phyloP scores from a whole-genome alignment of 805 yeast genomes.

The Yueomyces sinensis region DNA sequence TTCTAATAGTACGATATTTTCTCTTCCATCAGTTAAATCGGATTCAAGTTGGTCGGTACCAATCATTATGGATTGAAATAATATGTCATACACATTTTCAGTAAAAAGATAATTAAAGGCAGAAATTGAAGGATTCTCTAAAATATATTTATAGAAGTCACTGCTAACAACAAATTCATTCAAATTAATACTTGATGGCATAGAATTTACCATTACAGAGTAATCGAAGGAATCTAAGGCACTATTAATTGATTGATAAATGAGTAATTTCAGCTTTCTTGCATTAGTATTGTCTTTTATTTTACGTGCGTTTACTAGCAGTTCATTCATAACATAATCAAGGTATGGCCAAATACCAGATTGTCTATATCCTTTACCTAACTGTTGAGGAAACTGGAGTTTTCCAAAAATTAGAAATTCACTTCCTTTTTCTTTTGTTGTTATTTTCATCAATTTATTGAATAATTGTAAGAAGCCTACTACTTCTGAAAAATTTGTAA shows the following conservation, averaged over 20 bases:
- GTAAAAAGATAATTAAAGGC: constrained; percentile 49
- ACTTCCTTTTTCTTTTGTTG: constrained; percentile 17
- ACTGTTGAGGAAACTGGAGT: constrained; percentile 44
- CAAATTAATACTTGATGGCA: constrained; percentile 37
- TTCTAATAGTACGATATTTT: constrained; percentile 21
- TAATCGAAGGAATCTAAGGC: constrained; percentile 40
- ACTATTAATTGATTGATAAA: constrained; percentile 38
- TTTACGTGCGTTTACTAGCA: constrained; percentile 40
- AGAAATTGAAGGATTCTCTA: constrained; percentile 58
- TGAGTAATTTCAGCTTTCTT: constrained; percentile 36
- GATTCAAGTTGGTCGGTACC: constrained; percentile 43
- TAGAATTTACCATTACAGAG: constrained; percentile 36
- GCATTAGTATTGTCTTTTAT: constrained; percentile 22
- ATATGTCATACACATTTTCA: constrained; percentile 38
- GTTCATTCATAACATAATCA: constrained; percentile 55
- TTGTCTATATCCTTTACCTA: constrained; percentile 50
- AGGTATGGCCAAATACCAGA: constrained; percentile 70
- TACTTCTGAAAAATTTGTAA: constrained; percentile 42
- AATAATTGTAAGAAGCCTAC: constrained; percentile 50
- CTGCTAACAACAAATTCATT: constrained; percentile 33
- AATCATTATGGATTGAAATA: constrained; percentile 42
- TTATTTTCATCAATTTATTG: constrained; percentile 25
- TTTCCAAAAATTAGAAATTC: constrained; percentile 27
- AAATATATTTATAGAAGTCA: constrained; percentile 38
- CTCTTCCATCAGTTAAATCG: constrained; percentile 16